Evolutionary conservation across 495 filamentous ascomycete genomes (phyloP).

Genomic region (Podospora appendiculata): DNA sequence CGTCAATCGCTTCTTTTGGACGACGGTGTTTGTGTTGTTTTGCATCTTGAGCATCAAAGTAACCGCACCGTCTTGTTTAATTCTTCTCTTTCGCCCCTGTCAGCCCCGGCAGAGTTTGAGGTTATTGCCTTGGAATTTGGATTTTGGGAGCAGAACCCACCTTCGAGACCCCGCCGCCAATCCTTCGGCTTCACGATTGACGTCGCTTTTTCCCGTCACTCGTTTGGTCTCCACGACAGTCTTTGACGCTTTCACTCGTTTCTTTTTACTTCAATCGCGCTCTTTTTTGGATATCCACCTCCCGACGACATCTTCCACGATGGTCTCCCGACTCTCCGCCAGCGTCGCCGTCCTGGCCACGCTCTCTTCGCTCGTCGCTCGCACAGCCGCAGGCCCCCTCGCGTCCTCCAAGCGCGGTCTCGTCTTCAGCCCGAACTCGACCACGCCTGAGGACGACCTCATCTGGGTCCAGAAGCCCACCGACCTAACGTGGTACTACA

Average conservation of each 20-base stretch:
- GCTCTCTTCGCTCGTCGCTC: conserved; percentile 2
- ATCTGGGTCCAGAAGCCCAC: conserved; percentile 48
- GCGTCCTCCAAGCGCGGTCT: conserved; percentile 63
- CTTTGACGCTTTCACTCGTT: too few relatives aligned
- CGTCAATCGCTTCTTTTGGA: too few relatives aligned
- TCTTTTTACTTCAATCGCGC: too few relatives aligned
- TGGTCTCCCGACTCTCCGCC: conserved; percentile 1
- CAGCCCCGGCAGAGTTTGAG: too few relatives aligned
- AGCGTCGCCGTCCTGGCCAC: conserved; percentile 5
- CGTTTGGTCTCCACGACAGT: neutral
- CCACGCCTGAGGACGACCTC: conserved; percentile 46
- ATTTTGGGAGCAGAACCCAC: too few relatives aligned
- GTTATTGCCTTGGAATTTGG: too few relatives aligned
- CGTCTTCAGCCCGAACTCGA: conserved; percentile 47
- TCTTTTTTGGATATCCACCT: neutral
- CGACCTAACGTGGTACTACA: conserved; percentile 77
- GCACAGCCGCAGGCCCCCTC: conserved; percentile 12
- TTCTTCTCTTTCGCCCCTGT: too few relatives aligned
- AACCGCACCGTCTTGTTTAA: too few relatives aligned
- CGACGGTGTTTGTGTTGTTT: too few relatives aligned
- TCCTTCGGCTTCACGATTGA: too few relatives aligned
- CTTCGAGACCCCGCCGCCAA: too few relatives aligned
- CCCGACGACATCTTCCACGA: neutral
- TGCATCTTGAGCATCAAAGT: too few relatives aligned
- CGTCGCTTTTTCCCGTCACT: neutral